A percentile compares a stretch with the other conserved stretches of the same genome.
Evolutionary conservation across 2,329 filamentous ascomycete genomes (phyloP).

Genomic region (Alternaria atra): DNA sequence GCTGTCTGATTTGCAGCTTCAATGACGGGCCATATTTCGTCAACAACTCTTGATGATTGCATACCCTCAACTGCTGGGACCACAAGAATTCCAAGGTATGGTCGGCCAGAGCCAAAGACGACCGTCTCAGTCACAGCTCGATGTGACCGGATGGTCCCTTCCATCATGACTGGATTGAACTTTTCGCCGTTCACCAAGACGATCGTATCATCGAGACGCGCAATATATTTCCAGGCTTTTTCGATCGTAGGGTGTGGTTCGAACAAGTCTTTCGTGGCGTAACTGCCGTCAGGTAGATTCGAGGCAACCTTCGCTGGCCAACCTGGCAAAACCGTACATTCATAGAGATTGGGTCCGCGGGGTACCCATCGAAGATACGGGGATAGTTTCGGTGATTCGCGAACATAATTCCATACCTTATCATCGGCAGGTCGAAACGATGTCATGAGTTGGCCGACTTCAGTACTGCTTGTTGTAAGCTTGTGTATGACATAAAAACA

Average conservation of each 20-base stretch:
- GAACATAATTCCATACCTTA: conserved; percentile 68
- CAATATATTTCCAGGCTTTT: conserved; percentile 58
- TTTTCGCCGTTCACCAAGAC: conserved; percentile 61
- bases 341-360: conserved; percentile 52
- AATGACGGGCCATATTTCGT: conserved; percentile 60
- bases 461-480: conserved; percentile 57
- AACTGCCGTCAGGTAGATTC: conserved; percentile 30
- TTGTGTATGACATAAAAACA: neutral
- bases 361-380: conserved; percentile 54
- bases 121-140: conserved; percentile 64
- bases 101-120: conserved; percentile 64
- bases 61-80: conserved; percentile 50
- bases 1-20: conserved; percentile 60
- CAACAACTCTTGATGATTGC: conserved; percentile 36
- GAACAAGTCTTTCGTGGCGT: conserved; percentile 55
- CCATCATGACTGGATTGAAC: conserved; percentile 59
- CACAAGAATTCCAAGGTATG: conserved; percentile 63
- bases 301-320: conserved; percentile 48
- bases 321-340: conserved; percentile 50
- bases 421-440: conserved; percentile 64
- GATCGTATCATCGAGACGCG: conserved; percentile 58
- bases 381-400: conserved; percentile 52
- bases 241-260: conserved; percentile 54
- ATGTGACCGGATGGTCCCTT: conserved; percentile 64
- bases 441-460: conserved; percentile 71